Evolutionary conservation across 805 yeast genomes (phyloP).

Genomic region (Millerago galiae): DNA sequence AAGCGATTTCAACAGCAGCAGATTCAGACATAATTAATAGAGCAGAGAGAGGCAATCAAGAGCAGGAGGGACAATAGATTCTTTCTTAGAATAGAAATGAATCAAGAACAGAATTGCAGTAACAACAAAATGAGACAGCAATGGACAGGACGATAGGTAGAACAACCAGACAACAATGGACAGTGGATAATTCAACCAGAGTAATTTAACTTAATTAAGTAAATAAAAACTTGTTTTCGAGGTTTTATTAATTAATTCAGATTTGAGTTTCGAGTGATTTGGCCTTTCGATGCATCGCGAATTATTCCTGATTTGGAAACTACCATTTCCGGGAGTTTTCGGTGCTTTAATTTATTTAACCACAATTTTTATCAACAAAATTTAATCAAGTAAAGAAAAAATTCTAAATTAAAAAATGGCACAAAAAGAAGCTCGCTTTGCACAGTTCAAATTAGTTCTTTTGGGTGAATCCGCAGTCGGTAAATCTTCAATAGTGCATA

Average conservation of each 20-base stretch:
- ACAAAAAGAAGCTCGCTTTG: constrained; percentile 28
- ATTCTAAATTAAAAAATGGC: constrained; percentile 1
- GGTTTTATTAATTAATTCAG: no score
- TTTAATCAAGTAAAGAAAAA: no score
- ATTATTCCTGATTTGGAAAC: neutral
- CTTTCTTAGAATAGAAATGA: neutral
- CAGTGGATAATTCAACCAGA: no score
- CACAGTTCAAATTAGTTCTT: constrained; percentile 48
- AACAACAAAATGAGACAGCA: neutral
- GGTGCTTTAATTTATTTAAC: constrained; percentile 3
- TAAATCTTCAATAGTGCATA: constrained; percentile 74
- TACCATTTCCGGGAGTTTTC: neutral
- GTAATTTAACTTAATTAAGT: no score
- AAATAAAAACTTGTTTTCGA: no score
- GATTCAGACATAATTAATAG: constrained; percentile 7
- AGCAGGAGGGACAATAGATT: neutral
- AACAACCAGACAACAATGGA: neutral
- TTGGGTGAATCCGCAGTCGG: constrained; percentile 80
- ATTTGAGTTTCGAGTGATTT: neutral
- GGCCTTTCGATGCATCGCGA: neutral
- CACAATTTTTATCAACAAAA: neutral
- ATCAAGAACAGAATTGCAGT: neutral
- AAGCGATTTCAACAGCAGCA: neutral
- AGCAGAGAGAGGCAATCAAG: neutral
- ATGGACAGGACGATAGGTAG: neutral